Conservation (phyloP, 768 basidiomycete genomes). For the Trametes maxima region DNA sequence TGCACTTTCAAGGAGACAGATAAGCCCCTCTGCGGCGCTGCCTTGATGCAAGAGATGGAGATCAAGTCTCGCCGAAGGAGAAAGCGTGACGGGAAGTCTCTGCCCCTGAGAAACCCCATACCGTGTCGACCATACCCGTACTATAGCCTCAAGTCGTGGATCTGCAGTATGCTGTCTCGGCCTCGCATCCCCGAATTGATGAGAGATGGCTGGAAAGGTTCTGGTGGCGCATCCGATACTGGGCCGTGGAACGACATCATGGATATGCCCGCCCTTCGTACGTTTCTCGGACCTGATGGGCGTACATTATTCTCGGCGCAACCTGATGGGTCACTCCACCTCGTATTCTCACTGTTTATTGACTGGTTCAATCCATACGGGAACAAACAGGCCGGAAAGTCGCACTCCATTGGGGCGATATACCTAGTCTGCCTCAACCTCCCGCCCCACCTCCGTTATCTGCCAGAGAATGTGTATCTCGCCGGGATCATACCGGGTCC, state of each 20-base stretch:
- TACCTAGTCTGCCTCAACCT: conserved; percentile 37
- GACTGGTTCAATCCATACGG: conserved; percentile 17
- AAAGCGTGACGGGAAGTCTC: no score
- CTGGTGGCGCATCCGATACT: neutral
- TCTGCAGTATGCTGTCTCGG: neutral
- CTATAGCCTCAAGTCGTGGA: neutral
- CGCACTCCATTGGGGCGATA: conserved; percentile 15
- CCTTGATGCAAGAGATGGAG: no score
- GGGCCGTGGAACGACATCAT: neutral
- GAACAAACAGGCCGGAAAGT: neutral
- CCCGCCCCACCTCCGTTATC: conserved; percentile 34
- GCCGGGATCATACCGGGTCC: conserved; percentile 30
- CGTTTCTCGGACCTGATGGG: neutral
- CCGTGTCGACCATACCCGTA: neutral
- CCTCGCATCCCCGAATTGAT: neutral
- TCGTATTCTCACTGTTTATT: conserved; percentile 2
- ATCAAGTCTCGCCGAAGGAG: no score
- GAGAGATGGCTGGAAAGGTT: neutral
- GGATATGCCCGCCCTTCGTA: neutral
- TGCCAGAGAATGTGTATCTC: conserved; percentile 37
- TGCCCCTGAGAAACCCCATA: neutral
- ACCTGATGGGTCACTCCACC: neutral
- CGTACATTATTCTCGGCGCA: neutral
- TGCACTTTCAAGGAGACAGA: neutral
- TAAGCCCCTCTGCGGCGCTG: neutral